Conservation (phyloP, 768 basidiomycete genomes). For the Tylopilus vinaceipallidus region DNA sequence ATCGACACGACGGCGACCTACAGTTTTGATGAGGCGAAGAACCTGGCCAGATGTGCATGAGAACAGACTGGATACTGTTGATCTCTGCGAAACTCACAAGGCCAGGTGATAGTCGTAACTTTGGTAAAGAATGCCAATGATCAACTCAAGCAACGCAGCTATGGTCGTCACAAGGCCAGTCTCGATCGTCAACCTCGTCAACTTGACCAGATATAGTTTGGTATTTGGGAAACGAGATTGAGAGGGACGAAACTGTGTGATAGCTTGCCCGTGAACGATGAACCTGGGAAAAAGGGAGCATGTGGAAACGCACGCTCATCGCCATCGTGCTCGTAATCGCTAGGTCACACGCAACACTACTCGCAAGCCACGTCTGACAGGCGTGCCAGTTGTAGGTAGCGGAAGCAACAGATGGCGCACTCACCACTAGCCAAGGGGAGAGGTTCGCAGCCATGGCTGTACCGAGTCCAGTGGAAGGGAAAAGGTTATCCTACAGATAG, state of each 20-base stretch:
- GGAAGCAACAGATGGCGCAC: not conserved
- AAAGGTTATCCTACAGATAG: not conserved
- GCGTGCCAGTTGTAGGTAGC: not conserved
- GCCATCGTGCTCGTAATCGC: constrained; percentile 22
- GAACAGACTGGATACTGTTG: not conserved
- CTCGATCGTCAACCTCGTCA: constrained; percentile 13
- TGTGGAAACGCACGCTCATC: constrained; percentile 1
- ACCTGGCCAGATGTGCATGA: not conserved
- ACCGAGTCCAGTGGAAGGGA: too few relatives aligned
- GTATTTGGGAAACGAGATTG: not conserved
- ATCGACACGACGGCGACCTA: not conserved
- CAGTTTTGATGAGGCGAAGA: constrained; percentile 4
- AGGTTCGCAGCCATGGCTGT: too few relatives aligned
- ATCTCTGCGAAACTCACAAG: not conserved
- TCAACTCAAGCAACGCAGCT: constrained; percentile 7
- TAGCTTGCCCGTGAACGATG: not conserved
- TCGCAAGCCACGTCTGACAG: constrained; percentile 21
- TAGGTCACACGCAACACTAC: constrained; percentile 18
- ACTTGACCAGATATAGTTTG: not conserved
- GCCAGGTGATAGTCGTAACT: constrained; percentile 1
- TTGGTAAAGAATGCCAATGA: constrained; percentile 1
- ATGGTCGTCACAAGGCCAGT: constrained; percentile 14
- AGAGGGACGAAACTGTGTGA: constrained; percentile 4
- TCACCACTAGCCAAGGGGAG: constrained; percentile 17
- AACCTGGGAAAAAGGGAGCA: not conserved